Evolutionary conservation across 2,329 filamentous ascomycete genomes (phyloP).

Genomic region (Phialophora tarda): DNA sequence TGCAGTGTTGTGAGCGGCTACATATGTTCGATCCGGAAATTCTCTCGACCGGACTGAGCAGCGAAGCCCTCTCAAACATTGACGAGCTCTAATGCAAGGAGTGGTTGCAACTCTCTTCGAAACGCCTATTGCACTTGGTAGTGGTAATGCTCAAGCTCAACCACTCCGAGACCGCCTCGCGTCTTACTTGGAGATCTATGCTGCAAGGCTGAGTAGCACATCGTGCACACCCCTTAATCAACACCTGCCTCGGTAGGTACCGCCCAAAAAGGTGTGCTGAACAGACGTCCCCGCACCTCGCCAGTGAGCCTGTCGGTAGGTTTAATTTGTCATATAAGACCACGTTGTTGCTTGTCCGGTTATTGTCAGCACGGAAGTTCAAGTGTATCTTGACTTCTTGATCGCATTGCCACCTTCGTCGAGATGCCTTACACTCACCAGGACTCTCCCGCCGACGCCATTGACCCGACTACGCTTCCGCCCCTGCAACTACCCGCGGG

Average conservation of each 20-base stretch:
- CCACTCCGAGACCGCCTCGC: background rate
- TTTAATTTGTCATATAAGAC: background rate
- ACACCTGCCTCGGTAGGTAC: background rate
- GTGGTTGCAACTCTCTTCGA: background rate
- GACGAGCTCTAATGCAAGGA: background rate
- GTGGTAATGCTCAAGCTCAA: background rate
- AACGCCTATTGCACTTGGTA: background rate
- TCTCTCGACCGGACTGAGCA: background rate
- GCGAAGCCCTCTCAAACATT: background rate
- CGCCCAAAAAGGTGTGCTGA: background rate
- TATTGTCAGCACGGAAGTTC: background rate
- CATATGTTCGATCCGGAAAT: background rate
- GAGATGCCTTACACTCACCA: slow-evolving; percentile 36
- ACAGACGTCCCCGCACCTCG: background rate
- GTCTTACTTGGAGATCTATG: background rate
- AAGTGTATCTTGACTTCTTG: background rate
- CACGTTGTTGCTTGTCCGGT: background rate
- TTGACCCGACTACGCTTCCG: slow-evolving; percentile 42
- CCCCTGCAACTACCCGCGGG: slow-evolving; percentile 62
- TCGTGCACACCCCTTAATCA: background rate
- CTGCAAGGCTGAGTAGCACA: background rate
- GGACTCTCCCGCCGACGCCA: slow-evolving; percentile 27
- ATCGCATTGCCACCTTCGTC: background rate
- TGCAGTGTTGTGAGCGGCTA: too few relatives aligned
- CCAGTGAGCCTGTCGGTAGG: background rate